Percentiles rank a stretch among this genome's conserved stretches.
Conservation (phyloP, 1,139 yeast species). For the Schwanniomyces etchellsii region DNA sequence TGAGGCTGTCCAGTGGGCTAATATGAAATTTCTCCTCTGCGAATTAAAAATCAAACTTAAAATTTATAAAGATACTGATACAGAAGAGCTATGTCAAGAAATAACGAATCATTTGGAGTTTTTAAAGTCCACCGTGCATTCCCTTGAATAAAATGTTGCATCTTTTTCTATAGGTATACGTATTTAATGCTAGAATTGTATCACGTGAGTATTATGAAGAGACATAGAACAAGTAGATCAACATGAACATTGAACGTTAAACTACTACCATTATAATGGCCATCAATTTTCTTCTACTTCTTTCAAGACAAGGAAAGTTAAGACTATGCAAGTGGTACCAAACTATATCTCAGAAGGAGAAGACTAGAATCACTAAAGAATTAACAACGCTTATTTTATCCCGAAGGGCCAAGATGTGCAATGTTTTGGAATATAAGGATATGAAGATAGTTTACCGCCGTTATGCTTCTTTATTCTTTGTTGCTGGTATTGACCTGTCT, state of each 20-base stretch:
- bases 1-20: constrained; percentile 56
- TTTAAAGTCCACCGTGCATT: constrained; percentile 26
- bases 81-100: constrained; percentile 43
- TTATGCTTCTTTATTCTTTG: constrained; percentile 87
- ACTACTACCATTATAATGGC: constrained; percentile 44
- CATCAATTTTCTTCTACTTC: constrained; percentile 67
- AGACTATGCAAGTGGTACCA: constrained; percentile 91
- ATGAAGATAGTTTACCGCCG: constrained; percentile 85
- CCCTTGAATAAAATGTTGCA: constrained; percentile 8
- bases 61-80: constrained; percentile 40
- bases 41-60: constrained; percentile 42
- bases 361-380: constrained; percentile 77
- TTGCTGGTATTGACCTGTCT: constrained; percentile 76
- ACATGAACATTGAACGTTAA: not conserved
- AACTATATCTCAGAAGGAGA: constrained; percentile 76
- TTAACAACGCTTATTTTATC: constrained; percentile 79
- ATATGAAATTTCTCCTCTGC: constrained; percentile 54
- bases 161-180: not conserved
- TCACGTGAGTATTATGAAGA: too few relatives aligned
- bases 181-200: not conserved
- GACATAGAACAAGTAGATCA: not conserved
- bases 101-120: constrained; percentile 38
- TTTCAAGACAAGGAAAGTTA: constrained; percentile 94
- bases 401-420: constrained; percentile 92
- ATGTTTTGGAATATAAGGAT: constrained; percentile 86